Evolutionary conservation across 495 filamentous ascomycete genomes (phyloP).

Genomic region (Talaromyces adpressus): DNA sequence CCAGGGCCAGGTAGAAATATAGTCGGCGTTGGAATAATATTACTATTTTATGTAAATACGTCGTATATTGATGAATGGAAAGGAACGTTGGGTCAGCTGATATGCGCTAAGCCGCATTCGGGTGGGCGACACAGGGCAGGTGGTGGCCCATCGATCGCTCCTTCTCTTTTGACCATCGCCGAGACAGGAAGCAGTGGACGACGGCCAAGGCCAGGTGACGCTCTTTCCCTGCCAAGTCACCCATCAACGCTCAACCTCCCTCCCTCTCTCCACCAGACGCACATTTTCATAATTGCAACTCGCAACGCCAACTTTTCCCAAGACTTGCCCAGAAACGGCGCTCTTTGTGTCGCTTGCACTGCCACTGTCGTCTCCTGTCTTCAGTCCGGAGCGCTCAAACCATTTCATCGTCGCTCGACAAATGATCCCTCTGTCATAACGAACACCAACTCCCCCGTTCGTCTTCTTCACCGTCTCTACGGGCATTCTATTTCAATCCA

Average conservation of each 20-base stretch:
- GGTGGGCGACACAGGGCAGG: background rate
- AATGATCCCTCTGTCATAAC: background rate
- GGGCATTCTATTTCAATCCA: background rate
- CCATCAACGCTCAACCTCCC: background rate
- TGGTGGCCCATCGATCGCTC: background rate
- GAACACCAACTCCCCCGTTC: background rate
- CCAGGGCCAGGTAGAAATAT: too few species aligned
- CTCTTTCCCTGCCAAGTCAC: background rate
- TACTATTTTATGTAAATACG: too few species aligned
- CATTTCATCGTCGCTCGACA: background rate
- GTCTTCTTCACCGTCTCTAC: background rate
- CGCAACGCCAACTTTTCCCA: background rate
- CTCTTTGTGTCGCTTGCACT: background rate
- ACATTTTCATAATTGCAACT: background rate
- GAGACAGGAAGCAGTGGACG: background rate
- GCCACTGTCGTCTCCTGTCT: background rate
- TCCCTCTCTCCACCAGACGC: background rate
- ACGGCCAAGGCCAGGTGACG: background rate
- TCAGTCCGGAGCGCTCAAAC: background rate
- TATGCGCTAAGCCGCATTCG: background rate
- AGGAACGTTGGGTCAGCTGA: background rate
- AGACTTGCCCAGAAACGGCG: conserved; percentile 3
- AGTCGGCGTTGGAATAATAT: too few species aligned
- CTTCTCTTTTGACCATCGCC: background rate
- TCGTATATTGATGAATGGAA: background rate